Evolutionary conservation across 2,329 filamentous ascomycete genomes (phyloP).

Genomic region (Thyridium curvatum): DNA sequence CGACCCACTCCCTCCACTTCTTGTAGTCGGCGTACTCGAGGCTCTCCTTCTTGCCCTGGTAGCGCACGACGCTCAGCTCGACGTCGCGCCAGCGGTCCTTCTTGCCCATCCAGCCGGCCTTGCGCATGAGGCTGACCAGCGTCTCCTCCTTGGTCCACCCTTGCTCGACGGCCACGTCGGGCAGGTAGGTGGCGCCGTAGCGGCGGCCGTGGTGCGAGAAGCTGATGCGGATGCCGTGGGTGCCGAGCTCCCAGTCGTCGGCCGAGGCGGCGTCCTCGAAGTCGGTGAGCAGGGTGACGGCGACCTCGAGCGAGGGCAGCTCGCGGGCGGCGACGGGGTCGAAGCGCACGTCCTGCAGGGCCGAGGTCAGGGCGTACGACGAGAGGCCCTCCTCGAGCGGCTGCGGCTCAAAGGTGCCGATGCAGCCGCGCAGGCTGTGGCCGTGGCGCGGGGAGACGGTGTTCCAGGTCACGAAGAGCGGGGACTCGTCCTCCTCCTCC

Average conservation of each 20-base stretch:
- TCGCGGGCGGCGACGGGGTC: constrained; percentile 45
- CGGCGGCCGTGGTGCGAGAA: constrained; percentile 69
- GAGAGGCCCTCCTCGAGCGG: constrained; percentile 67
- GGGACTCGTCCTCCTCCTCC: constrained; percentile 41
- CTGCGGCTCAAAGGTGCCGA: constrained; percentile 84
- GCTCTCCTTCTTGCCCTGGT: constrained; percentile 76
- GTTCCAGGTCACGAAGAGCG: constrained; percentile 96
- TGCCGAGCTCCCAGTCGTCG: constrained; percentile 81
- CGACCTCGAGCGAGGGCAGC: constrained; percentile 53
- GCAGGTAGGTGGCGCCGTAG: constrained; percentile 79
- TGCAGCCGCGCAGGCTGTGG: constrained; percentile 80
- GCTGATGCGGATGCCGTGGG: constrained; percentile 79
- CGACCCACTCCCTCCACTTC: constrained; percentile 72
- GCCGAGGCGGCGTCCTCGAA: constrained; percentile 71
- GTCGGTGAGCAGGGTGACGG: constrained; percentile 77
- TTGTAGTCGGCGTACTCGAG: constrained; percentile 69
- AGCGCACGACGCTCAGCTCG: constrained; percentile 71
- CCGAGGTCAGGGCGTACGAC: constrained; percentile 78
- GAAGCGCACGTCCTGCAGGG: constrained; percentile 59
- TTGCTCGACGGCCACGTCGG: constrained; percentile 86
- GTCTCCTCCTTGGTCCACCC: constrained; percentile 95
- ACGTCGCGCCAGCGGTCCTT: constrained; percentile 74
- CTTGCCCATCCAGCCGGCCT: constrained; percentile 87
- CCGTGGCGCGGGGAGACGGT: constrained; percentile 53
- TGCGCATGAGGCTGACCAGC: constrained; percentile 81